Evolutionary conservation across 2,329 filamentous ascomycete genomes (phyloP).

Genomic region (Fusarium sarcochroum): DNA sequence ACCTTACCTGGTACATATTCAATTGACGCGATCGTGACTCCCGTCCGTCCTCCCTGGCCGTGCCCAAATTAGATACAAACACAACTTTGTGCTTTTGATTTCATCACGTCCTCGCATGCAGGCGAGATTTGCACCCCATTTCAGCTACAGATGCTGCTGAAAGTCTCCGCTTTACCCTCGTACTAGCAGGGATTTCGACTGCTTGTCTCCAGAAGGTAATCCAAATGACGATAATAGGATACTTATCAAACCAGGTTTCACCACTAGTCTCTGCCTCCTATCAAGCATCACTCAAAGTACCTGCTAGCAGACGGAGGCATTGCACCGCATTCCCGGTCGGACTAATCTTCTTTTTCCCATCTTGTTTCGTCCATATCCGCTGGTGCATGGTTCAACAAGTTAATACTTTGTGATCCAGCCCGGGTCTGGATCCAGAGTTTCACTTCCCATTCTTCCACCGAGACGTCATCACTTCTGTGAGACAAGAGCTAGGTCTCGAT

Average conservation of each 20-base stretch:
- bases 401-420: slow-evolving; percentile 18
- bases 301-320: slow-evolving; percentile 36
- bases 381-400: slow-evolving; percentile 9
- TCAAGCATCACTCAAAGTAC: slow-evolving; percentile 21
- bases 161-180: slow-evolving; percentile 34
- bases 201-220: slow-evolving; percentile 26
- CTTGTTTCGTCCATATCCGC: slow-evolving; percentile 37
- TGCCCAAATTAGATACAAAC: slow-evolving; percentile 30
- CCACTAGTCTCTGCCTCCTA: neutral
- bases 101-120: slow-evolving; percentile 40
- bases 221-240: slow-evolving; percentile 26
- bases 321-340: slow-evolving; percentile 34
- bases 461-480: slow-evolving; percentile 34
- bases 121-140: slow-evolving; percentile 46
- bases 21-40: neutral
- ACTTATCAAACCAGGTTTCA: neutral
- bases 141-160: slow-evolving; percentile 37
- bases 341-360: slow-evolving; percentile 42
- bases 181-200: slow-evolving; percentile 42
- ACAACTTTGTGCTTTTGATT: slow-evolving; percentile 34
- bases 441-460: slow-evolving; percentile 16
- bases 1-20: neutral
- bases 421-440: slow-evolving; percentile 18
- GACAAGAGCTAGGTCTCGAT: slow-evolving; percentile 20
- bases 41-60: slow-evolving; percentile 1